Conservation (phyloP, 257 asterid species). For the Lantana camara region DNA sequence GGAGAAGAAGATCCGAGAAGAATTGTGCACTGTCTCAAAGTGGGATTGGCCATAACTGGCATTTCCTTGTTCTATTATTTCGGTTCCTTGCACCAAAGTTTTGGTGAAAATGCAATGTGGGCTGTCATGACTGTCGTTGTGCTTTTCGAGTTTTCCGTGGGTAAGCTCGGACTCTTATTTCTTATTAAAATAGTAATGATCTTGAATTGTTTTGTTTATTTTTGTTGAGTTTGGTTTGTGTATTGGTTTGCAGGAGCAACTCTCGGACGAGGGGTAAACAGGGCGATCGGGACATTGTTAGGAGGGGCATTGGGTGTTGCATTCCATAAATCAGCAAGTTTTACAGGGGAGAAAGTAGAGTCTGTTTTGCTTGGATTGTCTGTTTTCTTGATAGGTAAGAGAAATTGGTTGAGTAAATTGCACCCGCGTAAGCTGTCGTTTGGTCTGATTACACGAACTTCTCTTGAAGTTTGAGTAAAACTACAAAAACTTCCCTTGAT, state of each 20-base stretch:
- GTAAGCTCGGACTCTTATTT: constrained; percentile 20
- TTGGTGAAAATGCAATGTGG: constrained; percentile 46
- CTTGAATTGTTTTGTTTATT: too few species aligned
- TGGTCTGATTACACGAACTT: too few species aligned
- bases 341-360: constrained; percentile 41
- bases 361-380: constrained; percentile 39
- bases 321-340: constrained; percentile 44
- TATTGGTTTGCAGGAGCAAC: constrained; percentile 55
- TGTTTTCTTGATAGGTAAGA: constrained; percentile 48
- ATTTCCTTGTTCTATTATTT: constrained; percentile 42
- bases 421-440: too few species aligned
- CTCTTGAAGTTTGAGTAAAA: too few species aligned
- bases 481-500: too few species aligned
- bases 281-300: constrained; percentile 50
- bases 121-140: constrained; percentile 40
- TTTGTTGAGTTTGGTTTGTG: background rate
- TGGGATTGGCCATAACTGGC: constrained; percentile 43
- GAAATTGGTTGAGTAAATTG: background rate
- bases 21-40: constrained; percentile 39
- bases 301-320: constrained; percentile 54
- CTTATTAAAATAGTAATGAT: background rate
- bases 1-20: constrained; percentile 18
- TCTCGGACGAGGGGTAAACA: constrained; percentile 57
- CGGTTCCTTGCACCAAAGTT: constrained; percentile 36
- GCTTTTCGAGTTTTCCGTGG: constrained; percentile 34